Percentiles rank a stretch among this genome's conserved stretches.
Conservation (phyloP, 176 grass and related monocot species). For the Bonia amplexicaulis region DNA sequence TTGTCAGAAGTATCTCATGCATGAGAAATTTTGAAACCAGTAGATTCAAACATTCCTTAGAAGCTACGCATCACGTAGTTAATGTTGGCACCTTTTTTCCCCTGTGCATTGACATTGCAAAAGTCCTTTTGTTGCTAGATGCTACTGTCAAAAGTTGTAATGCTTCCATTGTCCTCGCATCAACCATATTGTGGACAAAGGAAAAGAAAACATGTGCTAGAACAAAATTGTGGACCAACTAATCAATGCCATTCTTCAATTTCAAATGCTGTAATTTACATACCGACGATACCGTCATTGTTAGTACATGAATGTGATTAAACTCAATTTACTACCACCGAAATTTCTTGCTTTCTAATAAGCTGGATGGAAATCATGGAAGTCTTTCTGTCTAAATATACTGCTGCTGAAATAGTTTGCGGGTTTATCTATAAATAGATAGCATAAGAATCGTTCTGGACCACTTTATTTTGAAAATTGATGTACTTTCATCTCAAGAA, state of each 20-base stretch:
- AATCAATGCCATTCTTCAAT: neutral
- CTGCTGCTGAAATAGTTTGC: neutral
- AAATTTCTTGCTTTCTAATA: neutral
- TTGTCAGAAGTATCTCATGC: neutral
- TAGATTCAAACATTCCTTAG: slow-evolving; percentile 14
- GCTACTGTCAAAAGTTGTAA: neutral
- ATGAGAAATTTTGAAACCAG: neutral
- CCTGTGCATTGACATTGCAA: neutral
- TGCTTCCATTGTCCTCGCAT: neutral
- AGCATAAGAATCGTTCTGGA: neutral
- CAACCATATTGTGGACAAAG: neutral
- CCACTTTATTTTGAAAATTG: neutral
- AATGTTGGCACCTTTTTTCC: neutral
- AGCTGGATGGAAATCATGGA: neutral
- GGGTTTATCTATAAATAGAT: neutral
- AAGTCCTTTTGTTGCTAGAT: neutral
- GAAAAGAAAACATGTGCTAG: neutral
- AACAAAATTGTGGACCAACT: neutral
- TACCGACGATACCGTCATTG: neutral
- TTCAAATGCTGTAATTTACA: neutral
- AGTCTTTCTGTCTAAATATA: neutral
- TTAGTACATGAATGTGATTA: neutral
- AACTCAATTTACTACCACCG: neutral
- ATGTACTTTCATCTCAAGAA: neutral
- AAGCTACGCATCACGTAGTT: neutral